phyloP scores from a whole-genome alignment of 2,329 filamentous ascomycete species.

The Macrophomina pseudophaseolina region DNA sequence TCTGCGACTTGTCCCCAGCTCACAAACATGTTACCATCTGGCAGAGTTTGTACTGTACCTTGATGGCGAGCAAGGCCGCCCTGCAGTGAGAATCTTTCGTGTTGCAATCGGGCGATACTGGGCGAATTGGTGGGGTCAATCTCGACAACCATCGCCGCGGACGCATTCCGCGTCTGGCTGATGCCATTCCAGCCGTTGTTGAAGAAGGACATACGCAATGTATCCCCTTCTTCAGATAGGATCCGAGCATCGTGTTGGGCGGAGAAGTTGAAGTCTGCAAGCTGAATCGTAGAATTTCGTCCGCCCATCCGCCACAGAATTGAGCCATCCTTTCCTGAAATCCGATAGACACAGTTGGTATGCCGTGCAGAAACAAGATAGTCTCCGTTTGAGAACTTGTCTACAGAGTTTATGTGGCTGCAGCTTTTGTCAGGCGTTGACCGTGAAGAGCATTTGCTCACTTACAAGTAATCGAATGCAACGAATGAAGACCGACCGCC shows the following conservation, averaged over 20 bases:
- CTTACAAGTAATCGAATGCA: slow-evolving; percentile 3
- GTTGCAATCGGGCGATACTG: no score
- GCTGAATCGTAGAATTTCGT: slow-evolving; percentile 20
- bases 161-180: slow-evolving; percentile 33
- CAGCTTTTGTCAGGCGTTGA: neutral
- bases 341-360: slow-evolving; percentile 35
- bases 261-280: slow-evolving; percentile 30
- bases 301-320: slow-evolving; percentile 44
- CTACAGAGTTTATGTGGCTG: slow-evolving; percentile 48
- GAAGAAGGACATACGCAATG: slow-evolving; percentile 51
- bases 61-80: no score
- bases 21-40: no score
- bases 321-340: slow-evolving; percentile 33
- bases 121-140: neutral
- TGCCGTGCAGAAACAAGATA: slow-evolving; percentile 39
- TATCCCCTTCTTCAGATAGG: neutral
- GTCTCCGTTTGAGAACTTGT: slow-evolving; percentile 42
- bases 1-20: no score
- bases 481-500: neutral
- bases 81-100: no score
- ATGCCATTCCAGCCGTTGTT: slow-evolving; percentile 50
- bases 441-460: neutral
- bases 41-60: no score
- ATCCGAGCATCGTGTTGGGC: slow-evolving; percentile 19
- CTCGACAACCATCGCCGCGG: neutral